phyloP scores from a whole-genome alignment of 192 early-diverging fungal species.

The Backusella tarrabulga region DNA sequence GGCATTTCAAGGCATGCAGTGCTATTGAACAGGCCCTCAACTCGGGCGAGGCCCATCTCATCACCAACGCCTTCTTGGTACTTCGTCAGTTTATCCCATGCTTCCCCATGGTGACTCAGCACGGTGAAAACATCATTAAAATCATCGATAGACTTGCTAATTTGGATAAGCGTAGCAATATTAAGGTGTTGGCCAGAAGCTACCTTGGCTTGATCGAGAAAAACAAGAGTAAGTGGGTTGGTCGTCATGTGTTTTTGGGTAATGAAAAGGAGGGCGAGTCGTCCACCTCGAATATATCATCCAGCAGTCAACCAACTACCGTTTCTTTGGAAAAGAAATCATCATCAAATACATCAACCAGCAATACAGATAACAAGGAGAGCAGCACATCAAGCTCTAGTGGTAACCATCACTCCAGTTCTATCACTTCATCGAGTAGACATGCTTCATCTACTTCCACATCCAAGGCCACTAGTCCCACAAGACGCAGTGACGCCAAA shows the following conservation, averaged over 20 bases:
- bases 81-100: slow-evolving; percentile 58
- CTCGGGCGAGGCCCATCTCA: slow-evolving; percentile 67
- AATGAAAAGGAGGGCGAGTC: slow-evolving; percentile 4
- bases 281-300: not conserved
- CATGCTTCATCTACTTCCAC: not conserved
- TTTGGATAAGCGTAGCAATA: slow-evolving; percentile 63
- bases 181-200: slow-evolving; percentile 65
- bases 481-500: not conserved
- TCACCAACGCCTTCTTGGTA: slow-evolving; percentile 74
- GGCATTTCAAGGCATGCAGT: slow-evolving; percentile 58
- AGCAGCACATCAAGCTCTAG: not conserved
- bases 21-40: slow-evolving; percentile 43
- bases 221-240: slow-evolving; percentile 22
- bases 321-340: not conserved
- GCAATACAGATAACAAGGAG: not conserved
- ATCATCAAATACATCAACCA: not conserved
- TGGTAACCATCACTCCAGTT: not conserved
- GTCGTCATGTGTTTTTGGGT: slow-evolving; percentile 24
- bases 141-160: slow-evolving; percentile 46
- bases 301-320: not conserved
- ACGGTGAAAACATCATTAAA: slow-evolving; percentile 53
- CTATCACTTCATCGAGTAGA: not conserved
- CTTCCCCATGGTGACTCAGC: slow-evolving; percentile 58
- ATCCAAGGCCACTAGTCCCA: not conserved
- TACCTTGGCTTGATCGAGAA: slow-evolving; percentile 37